These are phyloP conservation scores for Aphanomyces cochlioides DNA, from an alignment of 352 stramenopile genomes.

Conservation along the genomic window DNA sequence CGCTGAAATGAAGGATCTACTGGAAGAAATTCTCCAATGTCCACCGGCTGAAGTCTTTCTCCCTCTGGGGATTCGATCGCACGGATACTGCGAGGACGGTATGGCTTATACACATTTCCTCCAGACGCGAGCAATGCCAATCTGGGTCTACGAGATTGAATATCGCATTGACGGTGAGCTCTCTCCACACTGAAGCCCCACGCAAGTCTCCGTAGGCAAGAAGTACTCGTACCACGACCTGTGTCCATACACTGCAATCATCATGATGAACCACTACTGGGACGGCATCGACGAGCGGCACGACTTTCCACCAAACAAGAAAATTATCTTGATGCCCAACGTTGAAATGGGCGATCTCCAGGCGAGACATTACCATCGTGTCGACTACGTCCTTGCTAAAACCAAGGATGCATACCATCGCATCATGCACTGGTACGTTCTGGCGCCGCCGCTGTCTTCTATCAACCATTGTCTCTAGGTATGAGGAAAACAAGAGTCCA, in stretches of 20 bases:
- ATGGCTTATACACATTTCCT: constrained; percentile 52
- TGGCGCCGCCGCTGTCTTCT: too few relatives aligned
- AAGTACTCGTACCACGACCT: constrained; percentile 5
- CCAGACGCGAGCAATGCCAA: constrained; percentile 42
- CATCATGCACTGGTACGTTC: neutral
- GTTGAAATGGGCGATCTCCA: constrained; percentile 26
- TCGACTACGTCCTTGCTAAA: constrained; percentile 10
- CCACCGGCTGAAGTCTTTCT: constrained; percentile 57
- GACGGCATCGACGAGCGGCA: neutral
- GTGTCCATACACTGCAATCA: constrained; percentile 10
- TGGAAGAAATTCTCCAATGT: constrained; percentile 30
- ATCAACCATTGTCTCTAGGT: neutral
- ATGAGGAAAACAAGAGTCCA: neutral
- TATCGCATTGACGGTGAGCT: constrained; percentile 36
- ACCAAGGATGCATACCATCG: constrained; percentile 14
- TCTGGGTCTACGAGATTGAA: constrained; percentile 41
- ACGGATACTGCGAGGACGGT: constrained; percentile 66
- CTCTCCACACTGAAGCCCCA: neutral
- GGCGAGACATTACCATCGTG: constrained; percentile 7
- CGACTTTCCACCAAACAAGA: constrained; percentile 6
- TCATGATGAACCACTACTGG: constrained; percentile 25
- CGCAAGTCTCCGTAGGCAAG: neutral
- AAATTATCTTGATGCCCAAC: constrained; percentile 11
- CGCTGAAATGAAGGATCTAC: too few relatives aligned
- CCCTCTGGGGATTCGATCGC: constrained; percentile 40